phyloP scores from a whole-genome alignment of 1,284 basidiomycete genomes.

The Phylloporus gajari region DNA sequence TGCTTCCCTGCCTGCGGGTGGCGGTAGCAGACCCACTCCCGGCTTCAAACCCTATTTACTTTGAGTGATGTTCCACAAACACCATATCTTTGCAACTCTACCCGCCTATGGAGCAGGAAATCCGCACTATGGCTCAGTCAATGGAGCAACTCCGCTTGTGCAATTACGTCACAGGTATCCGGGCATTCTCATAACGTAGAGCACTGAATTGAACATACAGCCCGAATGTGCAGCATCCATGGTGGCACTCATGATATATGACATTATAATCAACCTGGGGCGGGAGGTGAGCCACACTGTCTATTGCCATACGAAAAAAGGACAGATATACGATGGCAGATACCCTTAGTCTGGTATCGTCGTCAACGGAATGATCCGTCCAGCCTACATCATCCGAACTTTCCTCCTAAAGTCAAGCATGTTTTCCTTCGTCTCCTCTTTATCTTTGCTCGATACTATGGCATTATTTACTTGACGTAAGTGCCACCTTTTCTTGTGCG shows the following conservation, averaged over 20 bases:
- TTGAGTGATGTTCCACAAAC: neutral
- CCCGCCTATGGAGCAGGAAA: neutral
- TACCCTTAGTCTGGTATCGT: constrained; percentile 31
- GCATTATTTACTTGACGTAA: constrained; percentile 31
- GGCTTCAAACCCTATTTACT: neutral
- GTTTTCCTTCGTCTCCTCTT: constrained; percentile 27
- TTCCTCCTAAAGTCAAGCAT: constrained; percentile 5
- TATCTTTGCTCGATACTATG: constrained; percentile 39
- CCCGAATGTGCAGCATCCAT: constrained; percentile 13
- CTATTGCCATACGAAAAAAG: neutral
- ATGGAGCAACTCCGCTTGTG: neutral
- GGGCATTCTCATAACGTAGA: no score
- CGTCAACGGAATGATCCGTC: neutral
- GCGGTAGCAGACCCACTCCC: neutral
- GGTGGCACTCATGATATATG: constrained; percentile 31
- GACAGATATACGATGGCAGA: constrained; percentile 11
- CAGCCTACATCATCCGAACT: neutral
- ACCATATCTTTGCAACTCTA: neutral
- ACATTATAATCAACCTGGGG: constrained; percentile 31
- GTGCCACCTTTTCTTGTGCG: constrained; percentile 5
- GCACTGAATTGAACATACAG: neutral
- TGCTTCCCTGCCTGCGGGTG: neutral
- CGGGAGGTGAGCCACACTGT: constrained; percentile 20
- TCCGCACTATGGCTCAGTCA: neutral
- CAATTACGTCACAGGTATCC: constrained; percentile 9